Conservation (phyloP, 2,329 filamentous ascomycete species). For the Penicillium sp. region DNA sequence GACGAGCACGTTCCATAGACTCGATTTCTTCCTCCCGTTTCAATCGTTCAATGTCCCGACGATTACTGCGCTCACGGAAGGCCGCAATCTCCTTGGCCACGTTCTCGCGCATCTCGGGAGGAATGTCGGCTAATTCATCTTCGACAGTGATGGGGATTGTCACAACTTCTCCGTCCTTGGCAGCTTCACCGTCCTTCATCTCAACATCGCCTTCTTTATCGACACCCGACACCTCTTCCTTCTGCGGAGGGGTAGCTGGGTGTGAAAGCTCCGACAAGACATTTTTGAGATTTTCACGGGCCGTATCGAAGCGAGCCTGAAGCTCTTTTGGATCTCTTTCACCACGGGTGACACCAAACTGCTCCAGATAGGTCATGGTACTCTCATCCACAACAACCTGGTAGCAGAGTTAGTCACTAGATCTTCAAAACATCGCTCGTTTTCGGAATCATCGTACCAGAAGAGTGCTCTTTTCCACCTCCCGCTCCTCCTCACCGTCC, state of each 20-base stretch:
- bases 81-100: conserved; percentile 91
- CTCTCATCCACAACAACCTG: conserved; percentile 70
- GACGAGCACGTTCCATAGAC: conserved; percentile 71
- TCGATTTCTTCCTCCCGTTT: conserved; percentile 89
- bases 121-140: conserved; percentile 92
- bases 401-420: conserved; percentile 18
- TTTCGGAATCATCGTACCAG: conserved; percentile 44
- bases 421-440: too few relatives aligned
- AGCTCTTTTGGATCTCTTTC: conserved; percentile 57
- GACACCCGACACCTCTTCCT: conserved; percentile 40
- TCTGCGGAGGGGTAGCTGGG: conserved; percentile 49
- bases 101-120: conserved; percentile 89
- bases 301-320: conserved; percentile 64
- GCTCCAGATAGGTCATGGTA: conserved; percentile 77
- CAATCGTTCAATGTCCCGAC: conserved; percentile 80
- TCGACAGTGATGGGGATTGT: conserved; percentile 83
- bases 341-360: conserved; percentile 62
- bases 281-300: conserved; percentile 60
- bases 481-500: conserved; percentile 40
- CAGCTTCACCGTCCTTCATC: conserved; percentile 59
- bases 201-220: conserved; percentile 62
- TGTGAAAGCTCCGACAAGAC: conserved; percentile 68
- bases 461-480: conserved; percentile 63
- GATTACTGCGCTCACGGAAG: conserved; percentile 85
- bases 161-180: conserved; percentile 67